Conservation (phyloP, 2,329 filamentous ascomycete genomes). For the Amauroascus niger region DNA sequence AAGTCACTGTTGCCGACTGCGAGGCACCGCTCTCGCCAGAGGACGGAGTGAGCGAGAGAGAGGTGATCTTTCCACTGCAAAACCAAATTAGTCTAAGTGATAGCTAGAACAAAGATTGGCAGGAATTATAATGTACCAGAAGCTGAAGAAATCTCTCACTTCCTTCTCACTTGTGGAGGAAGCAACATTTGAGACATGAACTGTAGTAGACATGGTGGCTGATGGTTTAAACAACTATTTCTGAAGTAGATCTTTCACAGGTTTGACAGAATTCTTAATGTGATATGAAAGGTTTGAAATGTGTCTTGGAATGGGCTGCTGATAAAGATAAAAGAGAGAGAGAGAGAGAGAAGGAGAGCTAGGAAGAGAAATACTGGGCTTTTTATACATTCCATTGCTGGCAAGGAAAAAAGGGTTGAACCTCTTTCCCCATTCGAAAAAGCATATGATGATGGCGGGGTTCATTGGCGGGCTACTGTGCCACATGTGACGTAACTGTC, state of each 20-base stretch:
- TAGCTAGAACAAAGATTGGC: neutral
- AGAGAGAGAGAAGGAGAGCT: no score
- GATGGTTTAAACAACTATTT: neutral
- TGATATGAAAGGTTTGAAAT: no score
- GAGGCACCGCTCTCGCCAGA: slow-evolving; percentile 48
- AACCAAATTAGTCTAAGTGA: neutral
- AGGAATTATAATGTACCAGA: slow-evolving; percentile 54
- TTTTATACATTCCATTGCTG: no score
- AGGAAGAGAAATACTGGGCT: no score
- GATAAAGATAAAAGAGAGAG: no score
- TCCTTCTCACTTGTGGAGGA: slow-evolving; percentile 75
- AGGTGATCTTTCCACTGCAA: slow-evolving; percentile 79
- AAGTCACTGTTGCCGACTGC: slow-evolving; percentile 84
- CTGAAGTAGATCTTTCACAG: no score
- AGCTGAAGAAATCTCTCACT: slow-evolving; percentile 94
- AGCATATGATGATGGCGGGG: slow-evolving; percentile 10
- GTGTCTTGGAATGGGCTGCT: no score
- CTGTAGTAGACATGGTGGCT: slow-evolving; percentile 51
- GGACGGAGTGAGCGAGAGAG: slow-evolving; percentile 61
- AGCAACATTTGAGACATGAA: slow-evolving; percentile 85
- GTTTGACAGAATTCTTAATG: neutral
- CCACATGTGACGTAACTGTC: slow-evolving; percentile 33
- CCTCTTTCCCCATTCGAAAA: no score
- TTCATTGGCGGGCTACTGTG: slow-evolving; percentile 22
- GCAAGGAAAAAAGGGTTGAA: no score